These are phyloP conservation scores for Barnettozyma sucrosica DNA, from an alignment of 805 yeast genomes.

Conservation along the genomic window DNA sequence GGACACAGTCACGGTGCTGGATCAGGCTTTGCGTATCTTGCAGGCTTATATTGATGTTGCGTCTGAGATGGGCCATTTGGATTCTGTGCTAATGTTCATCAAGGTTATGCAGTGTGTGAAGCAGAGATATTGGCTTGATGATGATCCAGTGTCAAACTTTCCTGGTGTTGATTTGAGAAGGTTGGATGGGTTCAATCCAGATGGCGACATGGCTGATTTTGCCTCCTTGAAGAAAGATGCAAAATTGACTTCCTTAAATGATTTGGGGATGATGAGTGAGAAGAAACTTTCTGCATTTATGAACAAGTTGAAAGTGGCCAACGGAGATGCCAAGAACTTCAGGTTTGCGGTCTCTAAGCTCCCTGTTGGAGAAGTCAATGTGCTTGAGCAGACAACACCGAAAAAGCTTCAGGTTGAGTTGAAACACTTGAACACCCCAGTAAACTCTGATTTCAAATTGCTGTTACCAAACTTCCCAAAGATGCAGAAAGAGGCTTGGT, in stretches of 20 bases:
- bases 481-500: conserved; percentile 91
- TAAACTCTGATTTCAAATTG: conserved; percentile 55
- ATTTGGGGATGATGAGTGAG: conserved; percentile 30
- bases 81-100: conserved; percentile 56
- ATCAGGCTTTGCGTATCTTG: conserved; percentile 87
- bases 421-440: conserved; percentile 43
- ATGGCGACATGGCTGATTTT: conserved; percentile 18
- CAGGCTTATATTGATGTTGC: conserved; percentile 92
- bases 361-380: conserved; percentile 50
- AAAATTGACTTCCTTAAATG: conserved; percentile 8
- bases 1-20: conserved; percentile 88
- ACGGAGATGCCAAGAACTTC: conserved; percentile 39
- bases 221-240: not conserved
- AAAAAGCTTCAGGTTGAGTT: conserved; percentile 40
- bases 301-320: conserved; percentile 34
- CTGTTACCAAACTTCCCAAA: conserved; percentile 83
- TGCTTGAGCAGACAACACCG: conserved; percentile 31
- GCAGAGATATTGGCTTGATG: conserved; percentile 84
- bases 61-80: conserved; percentile 71
- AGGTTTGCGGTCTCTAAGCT: conserved; percentile 46
- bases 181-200: conserved; percentile 11
- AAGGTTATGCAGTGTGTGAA: conserved; percentile 79
- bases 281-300: conserved; percentile 29
- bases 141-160: conserved; percentile 48
- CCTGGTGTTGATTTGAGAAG: conserved; percentile 24